phyloP scores from a whole-genome alignment of 1,284 basidiomycete genomes.

The Psilocybe mexicana region DNA sequence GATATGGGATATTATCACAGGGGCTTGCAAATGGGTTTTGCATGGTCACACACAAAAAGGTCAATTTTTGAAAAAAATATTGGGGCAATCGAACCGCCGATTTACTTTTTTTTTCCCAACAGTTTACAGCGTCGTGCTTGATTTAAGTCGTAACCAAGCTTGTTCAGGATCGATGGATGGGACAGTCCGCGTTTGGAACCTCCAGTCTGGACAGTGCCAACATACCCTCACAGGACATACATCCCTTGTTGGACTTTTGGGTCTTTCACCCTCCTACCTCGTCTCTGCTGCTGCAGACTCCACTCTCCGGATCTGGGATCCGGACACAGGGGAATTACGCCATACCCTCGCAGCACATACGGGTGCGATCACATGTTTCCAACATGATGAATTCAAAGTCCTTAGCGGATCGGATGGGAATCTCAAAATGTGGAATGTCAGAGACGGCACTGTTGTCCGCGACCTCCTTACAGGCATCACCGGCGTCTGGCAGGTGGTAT shows the following conservation, averaged over 20 bases:
- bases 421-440: constrained; percentile 94
- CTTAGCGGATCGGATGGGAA: constrained; percentile 94
- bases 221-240: constrained; percentile 85
- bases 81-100: background rate
- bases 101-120: constrained; percentile 10
- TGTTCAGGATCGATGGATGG: constrained; percentile 97
- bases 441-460: constrained; percentile 79
- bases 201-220: constrained; percentile 76
- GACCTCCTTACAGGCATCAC: constrained; percentile 88
- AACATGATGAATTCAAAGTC: constrained; percentile 96
- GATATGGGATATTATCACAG: constrained; percentile 94
- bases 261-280: constrained; percentile 83
- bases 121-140: constrained; percentile 92
- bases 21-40: constrained; percentile 78
- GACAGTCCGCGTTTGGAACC: constrained; percentile 91
- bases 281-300: constrained; percentile 95
- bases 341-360: constrained; percentile 86
- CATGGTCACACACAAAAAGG: constrained; percentile 91
- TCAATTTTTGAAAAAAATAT: constrained; percentile 28
- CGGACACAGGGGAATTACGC: constrained; percentile 74
- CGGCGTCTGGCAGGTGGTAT: constrained; percentile 95
- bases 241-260: constrained; percentile 85
- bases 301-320: constrained; percentile 91
- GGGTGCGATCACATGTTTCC: constrained; percentile 96
- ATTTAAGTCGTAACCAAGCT: constrained; percentile 81